phyloP scores from a whole-genome alignment of 2,329 filamentous ascomycete species.

The Xylaria sp. region DNA sequence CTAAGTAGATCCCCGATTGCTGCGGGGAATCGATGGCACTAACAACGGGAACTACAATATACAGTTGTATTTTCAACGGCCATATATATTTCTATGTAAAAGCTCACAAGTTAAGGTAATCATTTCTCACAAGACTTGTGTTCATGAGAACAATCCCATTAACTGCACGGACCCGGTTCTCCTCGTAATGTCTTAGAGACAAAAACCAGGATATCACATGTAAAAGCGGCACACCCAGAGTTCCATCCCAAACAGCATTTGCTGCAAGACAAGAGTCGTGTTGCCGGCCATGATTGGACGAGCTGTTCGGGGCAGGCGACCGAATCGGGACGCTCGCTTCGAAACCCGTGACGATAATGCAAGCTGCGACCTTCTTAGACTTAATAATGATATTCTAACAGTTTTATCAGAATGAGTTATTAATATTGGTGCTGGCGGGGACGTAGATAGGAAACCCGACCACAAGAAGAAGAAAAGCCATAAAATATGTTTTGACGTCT shows the following conservation, averaged over 20 bases:
- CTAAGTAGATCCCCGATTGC: too few species aligned
- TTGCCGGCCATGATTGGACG: slow-evolving; percentile 7
- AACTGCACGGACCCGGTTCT: not conserved
- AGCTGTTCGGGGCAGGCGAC: slow-evolving; percentile 10
- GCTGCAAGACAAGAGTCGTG: not conserved
- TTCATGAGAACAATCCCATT: not conserved
- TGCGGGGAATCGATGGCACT: not conserved
- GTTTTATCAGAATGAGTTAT: not conserved
- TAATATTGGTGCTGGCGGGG: not conserved
- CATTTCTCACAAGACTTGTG: not conserved
- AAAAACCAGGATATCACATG: slow-evolving; percentile 6
- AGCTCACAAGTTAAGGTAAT: not conserved
- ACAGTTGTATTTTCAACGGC: too few species aligned
- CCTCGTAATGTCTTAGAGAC: not conserved
- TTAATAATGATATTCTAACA: not conserved
- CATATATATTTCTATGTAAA: not conserved
- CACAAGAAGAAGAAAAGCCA: not conserved
- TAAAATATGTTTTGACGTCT: not conserved
- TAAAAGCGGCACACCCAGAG: slow-evolving; percentile 24
- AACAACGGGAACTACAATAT: not conserved
- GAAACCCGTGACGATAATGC: slow-evolving; percentile 9
- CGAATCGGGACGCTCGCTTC: slow-evolving; percentile 16
- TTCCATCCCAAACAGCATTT: slow-evolving; percentile 3
- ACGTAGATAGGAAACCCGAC: not conserved
- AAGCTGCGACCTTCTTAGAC: slow-evolving; percentile 13